phyloP scores from a whole-genome alignment of 108 stramenopile genomes.

The Fistulifera pelliculosa region DNA sequence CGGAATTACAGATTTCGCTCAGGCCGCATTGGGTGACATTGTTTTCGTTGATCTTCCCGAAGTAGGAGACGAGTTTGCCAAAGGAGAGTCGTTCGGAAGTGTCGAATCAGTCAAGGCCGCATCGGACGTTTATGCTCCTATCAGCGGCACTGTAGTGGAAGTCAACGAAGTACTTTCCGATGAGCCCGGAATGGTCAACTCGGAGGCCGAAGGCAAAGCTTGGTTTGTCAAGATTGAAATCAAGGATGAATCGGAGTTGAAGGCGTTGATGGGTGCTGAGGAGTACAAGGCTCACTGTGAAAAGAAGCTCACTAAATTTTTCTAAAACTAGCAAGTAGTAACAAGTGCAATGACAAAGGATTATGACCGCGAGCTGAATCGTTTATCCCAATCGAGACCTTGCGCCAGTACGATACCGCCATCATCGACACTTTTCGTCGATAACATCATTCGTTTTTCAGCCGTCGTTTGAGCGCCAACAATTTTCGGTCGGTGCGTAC shows the following conservation, averaged over 20 bases:
- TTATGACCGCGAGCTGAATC: too few relatives aligned
- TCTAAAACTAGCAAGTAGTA: too few relatives aligned
- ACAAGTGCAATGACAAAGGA: too few relatives aligned
- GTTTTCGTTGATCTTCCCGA: slow-evolving; percentile 97
- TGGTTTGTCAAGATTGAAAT: slow-evolving; percentile 94
- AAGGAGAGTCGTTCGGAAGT: slow-evolving; percentile 85
- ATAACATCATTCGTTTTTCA: slow-evolving; percentile 36
- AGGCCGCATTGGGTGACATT: slow-evolving; percentile 92
- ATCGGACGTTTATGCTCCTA: slow-evolving; percentile 91
- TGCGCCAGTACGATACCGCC: slow-evolving; percentile 26
- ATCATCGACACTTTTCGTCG: slow-evolving; percentile 38
- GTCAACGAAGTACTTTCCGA: slow-evolving; percentile 67
- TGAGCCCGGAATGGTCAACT: slow-evolving; percentile 83
- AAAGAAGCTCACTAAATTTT: slow-evolving; percentile 24
- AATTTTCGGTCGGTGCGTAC: slow-evolving; percentile 37
- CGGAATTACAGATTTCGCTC: slow-evolving; percentile 96
- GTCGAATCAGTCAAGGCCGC: slow-evolving; percentile 99
- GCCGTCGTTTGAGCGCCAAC: slow-evolving; percentile 12
- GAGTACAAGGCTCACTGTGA: slow-evolving; percentile 47
- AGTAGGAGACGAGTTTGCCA: slow-evolving; percentile 83
- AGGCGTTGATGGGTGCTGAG: slow-evolving; percentile 57
- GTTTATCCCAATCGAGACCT: too few relatives aligned
- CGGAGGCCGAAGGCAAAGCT: slow-evolving; percentile 64
- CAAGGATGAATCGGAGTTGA: slow-evolving; percentile 46
- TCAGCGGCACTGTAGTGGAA: slow-evolving; percentile 76